Base-by-base conservation (phyloP, 2,329 filamentous ascomycete species). In the Cadophora gregata region DNA sequence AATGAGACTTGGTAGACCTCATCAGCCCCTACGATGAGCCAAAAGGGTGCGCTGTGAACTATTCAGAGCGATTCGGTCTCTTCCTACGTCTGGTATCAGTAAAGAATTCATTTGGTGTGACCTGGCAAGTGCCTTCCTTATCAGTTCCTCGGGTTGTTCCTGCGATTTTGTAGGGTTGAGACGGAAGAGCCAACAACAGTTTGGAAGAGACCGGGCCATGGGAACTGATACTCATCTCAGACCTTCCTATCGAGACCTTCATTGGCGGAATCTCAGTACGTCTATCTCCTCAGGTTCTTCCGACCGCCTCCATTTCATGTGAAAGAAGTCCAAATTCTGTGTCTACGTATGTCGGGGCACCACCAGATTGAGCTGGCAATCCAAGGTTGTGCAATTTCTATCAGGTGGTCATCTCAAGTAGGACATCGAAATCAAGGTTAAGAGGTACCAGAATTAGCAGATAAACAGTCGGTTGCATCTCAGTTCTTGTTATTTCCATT, bases 371-470 rank as follows among this genome's bases (percentile, higher is more conserved):
- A 21, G 42, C 21, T 7, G 7, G n/a, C n/a, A 3, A 19, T 19
- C 16, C n/a, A n/a, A 53, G 50, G 50, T 53, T 4, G 50, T 53
- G 33, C 55, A 38, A 21, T 36, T 25, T 3, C 21, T 16, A 58
- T 58, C 53, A 59, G 56, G 31, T n/a, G 58, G 58, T 47, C 58
- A 29, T 60, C 38, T 60, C 58, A 38, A 31, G 5, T 21, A 14
- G 58, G 58, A 38, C 38, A 24, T 60, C 38, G 48, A 24, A 60
- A n/a, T 27, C 58, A 60, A 33, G 12, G n/a, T 47, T 48, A 8
- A 10, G 4, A 47, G 24, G 4, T 38, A 19, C 9, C n/a, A 6
- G 33, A 4, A 16, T 60, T 12, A 42, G 8, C 25, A 33, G 24
- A 12, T 25, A 21, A 9, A 21, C 58, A 45, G 4, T 45, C 27